Conservation (phyloP, 495 filamentous ascomycete genomes). For the Daldinia caldariorum region DNA sequence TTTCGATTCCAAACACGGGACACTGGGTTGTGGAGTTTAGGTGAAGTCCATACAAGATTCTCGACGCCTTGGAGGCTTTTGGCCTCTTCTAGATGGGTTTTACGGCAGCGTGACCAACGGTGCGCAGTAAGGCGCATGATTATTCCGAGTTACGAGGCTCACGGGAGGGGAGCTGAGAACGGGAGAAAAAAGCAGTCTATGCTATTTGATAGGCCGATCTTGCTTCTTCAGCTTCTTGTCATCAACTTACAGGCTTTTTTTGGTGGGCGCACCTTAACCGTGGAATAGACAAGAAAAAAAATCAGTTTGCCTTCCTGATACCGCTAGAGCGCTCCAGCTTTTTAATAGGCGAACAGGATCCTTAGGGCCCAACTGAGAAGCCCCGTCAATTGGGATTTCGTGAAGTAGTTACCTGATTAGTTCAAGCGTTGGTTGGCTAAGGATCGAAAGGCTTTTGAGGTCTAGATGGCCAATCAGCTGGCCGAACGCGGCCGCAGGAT, state of each 20-base stretch:
- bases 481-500: constrained; percentile 12
- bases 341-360: constrained; percentile 36
- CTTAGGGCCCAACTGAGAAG: constrained; percentile 25
- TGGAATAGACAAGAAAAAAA: background rate
- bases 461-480: constrained; percentile 26
- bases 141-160: constrained; percentile 12
- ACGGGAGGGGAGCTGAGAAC: constrained; percentile 32
- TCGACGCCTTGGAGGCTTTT: constrained; percentile 18
- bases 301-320: constrained; percentile 39
- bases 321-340: constrained; percentile 32
- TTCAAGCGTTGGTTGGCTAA: constrained; percentile 21
- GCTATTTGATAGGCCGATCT: constrained; percentile 25
- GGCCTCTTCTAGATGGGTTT: constrained; percentile 4
- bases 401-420: constrained; percentile 33
- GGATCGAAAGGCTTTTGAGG: constrained; percentile 20
- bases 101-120: constrained; percentile 2
- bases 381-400: constrained; percentile 11
- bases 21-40: constrained; percentile 8
- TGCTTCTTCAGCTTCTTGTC: constrained; percentile 23
- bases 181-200: constrained; percentile 3
- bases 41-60: constrained; percentile 22
- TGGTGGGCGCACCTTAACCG: constrained; percentile 7
- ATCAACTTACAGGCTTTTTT: constrained; percentile 15
- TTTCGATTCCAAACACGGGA: constrained; percentile 12
- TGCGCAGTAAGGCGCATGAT: constrained; percentile 16